phyloP scores from a whole-genome alignment of 2,329 filamentous ascomycete species.

The Sclerotinia sclerotiorum region DNA sequence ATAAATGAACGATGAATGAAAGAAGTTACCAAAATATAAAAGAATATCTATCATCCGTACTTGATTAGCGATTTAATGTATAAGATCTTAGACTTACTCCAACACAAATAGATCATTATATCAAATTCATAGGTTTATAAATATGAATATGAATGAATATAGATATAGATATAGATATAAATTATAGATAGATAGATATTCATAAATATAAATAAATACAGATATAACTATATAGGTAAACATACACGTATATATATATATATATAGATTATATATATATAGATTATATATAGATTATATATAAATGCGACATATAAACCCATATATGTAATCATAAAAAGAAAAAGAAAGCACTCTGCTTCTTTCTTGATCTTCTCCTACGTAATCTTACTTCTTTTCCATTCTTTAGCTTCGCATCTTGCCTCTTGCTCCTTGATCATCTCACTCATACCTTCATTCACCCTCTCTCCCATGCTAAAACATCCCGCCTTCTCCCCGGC shows the following conservation, averaged over 20 bases:
- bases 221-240: background rate
- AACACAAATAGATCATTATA: no score
- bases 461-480: slow-evolving; percentile 1
- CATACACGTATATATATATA: background rate
- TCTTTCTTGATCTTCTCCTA: background rate
- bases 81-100: no score
- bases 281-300: no score
- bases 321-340: background rate
- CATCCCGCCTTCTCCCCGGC: slow-evolving; percentile 1
- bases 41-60: no score
- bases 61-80: no score
- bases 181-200: background rate
- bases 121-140: no score
- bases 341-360: background rate
- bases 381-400: background rate
- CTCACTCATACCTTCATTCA: background rate
- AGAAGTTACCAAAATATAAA: no score
- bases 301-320: background rate
- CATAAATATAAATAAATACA: background rate
- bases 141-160: no score
- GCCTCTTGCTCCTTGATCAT: background rate
- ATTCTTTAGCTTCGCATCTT: no score
- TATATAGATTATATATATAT: no score
- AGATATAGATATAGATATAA: no score
- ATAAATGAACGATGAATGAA: background rate